A percentile compares a stretch with the other conserved stretches of the same genome.
These are phyloP conservation scores for Penicillium mononematosum DNA, from an alignment of 495 filamentous ascomycete species.

Conservation along the genomic window DNA sequence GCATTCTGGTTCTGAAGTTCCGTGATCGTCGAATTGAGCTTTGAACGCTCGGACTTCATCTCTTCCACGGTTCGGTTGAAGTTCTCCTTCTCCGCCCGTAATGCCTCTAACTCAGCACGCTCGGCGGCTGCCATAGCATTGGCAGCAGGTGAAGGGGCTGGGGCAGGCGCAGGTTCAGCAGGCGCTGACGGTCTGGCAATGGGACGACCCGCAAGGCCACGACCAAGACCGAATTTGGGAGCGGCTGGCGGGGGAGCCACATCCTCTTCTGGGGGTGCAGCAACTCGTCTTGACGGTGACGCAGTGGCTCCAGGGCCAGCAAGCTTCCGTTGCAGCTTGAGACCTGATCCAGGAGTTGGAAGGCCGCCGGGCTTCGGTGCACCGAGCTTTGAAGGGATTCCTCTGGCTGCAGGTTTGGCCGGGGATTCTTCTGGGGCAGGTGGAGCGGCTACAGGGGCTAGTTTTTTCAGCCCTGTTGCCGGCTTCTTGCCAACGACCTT, in stretches of 20 bases:
- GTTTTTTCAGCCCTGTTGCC: constrained; percentile 49
- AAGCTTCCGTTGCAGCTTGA: constrained; percentile 70
- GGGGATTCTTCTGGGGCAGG: constrained; percentile 57
- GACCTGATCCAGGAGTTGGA: constrained; percentile 55
- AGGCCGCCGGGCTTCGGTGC: constrained; percentile 64
- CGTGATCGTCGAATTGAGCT: constrained; percentile 72
- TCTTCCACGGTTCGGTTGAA: constrained; percentile 71
- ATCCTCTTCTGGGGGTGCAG: constrained; percentile 54
- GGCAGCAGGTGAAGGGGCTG: constrained; percentile 48
- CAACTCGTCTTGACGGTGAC: constrained; percentile 62
- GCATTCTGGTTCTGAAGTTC: constrained; percentile 95
- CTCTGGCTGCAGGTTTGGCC: constrained; percentile 58
- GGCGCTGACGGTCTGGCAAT: constrained; percentile 70
- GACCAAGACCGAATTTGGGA: constrained; percentile 66
- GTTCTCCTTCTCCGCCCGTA: constrained; percentile 78
- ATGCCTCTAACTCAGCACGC: constrained; percentile 83
- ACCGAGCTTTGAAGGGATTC: constrained; percentile 61
- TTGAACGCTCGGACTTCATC: constrained; percentile 68
- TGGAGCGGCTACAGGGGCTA: constrained; percentile 57
- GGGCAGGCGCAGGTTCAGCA: constrained; percentile 42
- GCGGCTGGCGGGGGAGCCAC: constrained; percentile 54
- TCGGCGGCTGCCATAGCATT: constrained; percentile 70
- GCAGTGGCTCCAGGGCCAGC: constrained; percentile 57
- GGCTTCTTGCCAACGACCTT: constrained; percentile 54
- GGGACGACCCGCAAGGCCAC: constrained; percentile 81